Evolutionary conservation across 208 protist genomes (phyloP).

Genomic region (Trypanosoma platydactyli): DNA sequence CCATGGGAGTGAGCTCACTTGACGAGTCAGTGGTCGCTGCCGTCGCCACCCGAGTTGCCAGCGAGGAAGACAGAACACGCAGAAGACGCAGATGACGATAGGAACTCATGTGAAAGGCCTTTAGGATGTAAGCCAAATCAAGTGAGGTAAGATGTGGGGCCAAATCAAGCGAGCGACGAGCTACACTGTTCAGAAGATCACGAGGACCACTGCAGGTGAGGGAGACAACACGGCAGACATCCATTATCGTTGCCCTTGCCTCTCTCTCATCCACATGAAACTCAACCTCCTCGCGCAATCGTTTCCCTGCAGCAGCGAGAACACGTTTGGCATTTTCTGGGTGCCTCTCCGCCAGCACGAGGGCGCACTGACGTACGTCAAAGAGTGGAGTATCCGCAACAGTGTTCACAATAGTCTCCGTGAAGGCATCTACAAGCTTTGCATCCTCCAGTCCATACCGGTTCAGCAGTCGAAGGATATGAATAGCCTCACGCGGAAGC

Average conservation of each 20-base stretch:
- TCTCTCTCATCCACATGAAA: slow-evolving; percentile 27
- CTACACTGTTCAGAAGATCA: slow-evolving; percentile 51
- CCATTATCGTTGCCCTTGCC: slow-evolving; percentile 17
- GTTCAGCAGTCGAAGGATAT: slow-evolving; percentile 41
- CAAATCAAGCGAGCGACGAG: slow-evolving; percentile 33
- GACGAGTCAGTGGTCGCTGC: slow-evolving; percentile 1
- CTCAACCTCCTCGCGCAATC: slow-evolving; percentile 35
- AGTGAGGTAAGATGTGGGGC: slow-evolving; percentile 36
- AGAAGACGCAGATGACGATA: slow-evolving; percentile 60
- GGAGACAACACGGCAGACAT: slow-evolving; percentile 24
- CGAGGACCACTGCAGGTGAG: slow-evolving; percentile 44
- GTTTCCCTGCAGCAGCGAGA: slow-evolving; percentile 33
- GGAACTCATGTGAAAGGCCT: slow-evolving; percentile 42
- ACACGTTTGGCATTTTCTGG: slow-evolving; percentile 28
- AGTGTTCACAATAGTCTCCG: slow-evolving; percentile 31
- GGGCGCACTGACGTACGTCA: slow-evolving; percentile 32
- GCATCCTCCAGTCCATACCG: slow-evolving; percentile 32
- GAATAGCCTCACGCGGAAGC: slow-evolving; percentile 41
- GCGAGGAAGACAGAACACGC: slow-evolving; percentile 38
- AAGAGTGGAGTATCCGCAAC: slow-evolving; percentile 30
- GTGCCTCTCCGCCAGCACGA: slow-evolving; percentile 24
- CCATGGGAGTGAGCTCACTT: slow-evolving; percentile 14
- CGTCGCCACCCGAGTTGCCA: slow-evolving; percentile 8
- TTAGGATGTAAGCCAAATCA: slow-evolving; percentile 40
- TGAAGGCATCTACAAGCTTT: slow-evolving; percentile 31